A percentile compares a stretch with the other conserved stretches of the same genome.
Evolutionary conservation across 1,284 basidiomycete species (phyloP).

Genomic region (Microbotryum violaceum): DNA sequence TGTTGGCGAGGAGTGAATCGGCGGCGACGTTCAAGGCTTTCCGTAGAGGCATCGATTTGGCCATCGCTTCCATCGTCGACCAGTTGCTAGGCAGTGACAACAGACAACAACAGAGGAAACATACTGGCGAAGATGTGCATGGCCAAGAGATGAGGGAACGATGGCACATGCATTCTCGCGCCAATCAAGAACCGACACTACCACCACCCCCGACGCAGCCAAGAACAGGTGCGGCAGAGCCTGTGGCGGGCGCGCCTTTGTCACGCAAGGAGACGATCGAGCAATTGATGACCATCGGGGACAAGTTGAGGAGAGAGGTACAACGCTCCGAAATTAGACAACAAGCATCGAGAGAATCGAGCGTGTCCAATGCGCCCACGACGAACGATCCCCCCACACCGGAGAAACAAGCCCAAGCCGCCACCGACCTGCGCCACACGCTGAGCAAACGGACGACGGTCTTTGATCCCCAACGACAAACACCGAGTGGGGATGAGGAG

Average conservation of each 20-base stretch:
- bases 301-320: conserved; percentile 20
- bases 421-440: no score
- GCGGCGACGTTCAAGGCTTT: conserved; percentile 16
- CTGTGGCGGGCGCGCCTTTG: no score
- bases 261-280: conserved; percentile 1
- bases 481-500: background rate
- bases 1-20: conserved; percentile 12
- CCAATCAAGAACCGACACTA: no score
- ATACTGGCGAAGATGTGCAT: background rate
- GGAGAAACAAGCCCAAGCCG: no score
- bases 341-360: background rate
- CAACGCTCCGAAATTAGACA: conserved; percentile 9
- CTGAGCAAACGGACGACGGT: background rate
- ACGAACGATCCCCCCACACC: background rate
- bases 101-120: background rate
- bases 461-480: background rate
- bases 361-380: background rate
- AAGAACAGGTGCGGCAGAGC: no score
- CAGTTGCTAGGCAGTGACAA: conserved; percentile 2
- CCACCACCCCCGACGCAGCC: no score
- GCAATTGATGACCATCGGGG: conserved; percentile 17
- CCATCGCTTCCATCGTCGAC: conserved; percentile 26
- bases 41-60: conserved; percentile 23
- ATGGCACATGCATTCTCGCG: no score
- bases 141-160: no score